Conservation (phyloP, 768 basidiomycete genomes). For the Crucibulum laeve region DNA sequence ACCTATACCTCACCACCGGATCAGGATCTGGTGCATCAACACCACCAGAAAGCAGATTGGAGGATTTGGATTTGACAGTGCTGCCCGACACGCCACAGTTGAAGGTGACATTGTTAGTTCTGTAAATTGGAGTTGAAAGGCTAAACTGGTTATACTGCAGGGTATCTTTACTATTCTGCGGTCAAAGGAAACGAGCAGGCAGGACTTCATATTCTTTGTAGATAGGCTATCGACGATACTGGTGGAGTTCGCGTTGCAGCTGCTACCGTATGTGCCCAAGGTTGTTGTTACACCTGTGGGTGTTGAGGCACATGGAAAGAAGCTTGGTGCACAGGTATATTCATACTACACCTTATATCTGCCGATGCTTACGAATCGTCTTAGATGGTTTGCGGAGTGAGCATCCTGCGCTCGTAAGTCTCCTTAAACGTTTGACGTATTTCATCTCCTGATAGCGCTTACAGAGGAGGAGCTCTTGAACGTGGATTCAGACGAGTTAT, state of each 20-base stretch:
- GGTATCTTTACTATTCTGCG: slow-evolving; percentile 89
- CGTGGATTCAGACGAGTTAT: slow-evolving; percentile 88
- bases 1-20: slow-evolving; percentile 28
- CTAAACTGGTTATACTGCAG: slow-evolving; percentile 30
- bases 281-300: slow-evolving; percentile 67
- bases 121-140: background rate
- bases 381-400: slow-evolving; percentile 81
- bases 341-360: background rate
- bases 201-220: slow-evolving; percentile 91
- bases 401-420: slow-evolving; percentile 82
- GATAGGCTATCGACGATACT: slow-evolving; percentile 84
- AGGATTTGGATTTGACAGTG: slow-evolving; percentile 55
- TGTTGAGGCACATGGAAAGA: slow-evolving; percentile 52
- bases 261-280: slow-evolving; percentile 67
- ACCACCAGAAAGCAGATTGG: slow-evolving; percentile 27
- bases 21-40: slow-evolving; percentile 25
- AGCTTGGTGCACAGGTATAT: slow-evolving; percentile 54
- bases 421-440: background rate
- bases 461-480: slow-evolving; percentile 85
- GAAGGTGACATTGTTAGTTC: slow-evolving; percentile 36
- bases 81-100: slow-evolving; percentile 80
- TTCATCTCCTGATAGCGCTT: slow-evolving; percentile 3
- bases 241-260: slow-evolving; percentile 78
- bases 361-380: slow-evolving; percentile 1
- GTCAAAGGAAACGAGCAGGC: slow-evolving; percentile 60